These are phyloP conservation scores for Maudiozyma barnettii DNA, from an alignment of 805 yeast genomes.

Conservation along the genomic window DNA sequence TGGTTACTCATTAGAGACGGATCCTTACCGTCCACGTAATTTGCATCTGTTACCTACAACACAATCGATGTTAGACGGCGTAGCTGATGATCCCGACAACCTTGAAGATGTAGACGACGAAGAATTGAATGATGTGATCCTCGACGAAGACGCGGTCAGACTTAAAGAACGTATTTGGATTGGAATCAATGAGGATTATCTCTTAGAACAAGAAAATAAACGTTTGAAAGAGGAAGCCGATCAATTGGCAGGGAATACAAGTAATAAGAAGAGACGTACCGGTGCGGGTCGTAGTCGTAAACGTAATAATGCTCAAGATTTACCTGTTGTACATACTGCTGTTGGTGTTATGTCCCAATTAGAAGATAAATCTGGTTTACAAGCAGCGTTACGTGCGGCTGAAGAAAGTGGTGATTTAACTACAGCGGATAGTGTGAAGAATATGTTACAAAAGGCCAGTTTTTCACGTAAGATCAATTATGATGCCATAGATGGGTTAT, in stretches of 20 bases:
- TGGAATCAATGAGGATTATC: conserved; percentile 76
- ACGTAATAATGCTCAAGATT: conserved; percentile 17
- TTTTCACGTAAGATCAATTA: conserved; percentile 88
- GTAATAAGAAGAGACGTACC: conserved; percentile 38
- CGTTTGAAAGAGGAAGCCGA: conserved; percentile 81
- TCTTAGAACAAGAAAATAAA: conserved; percentile 77
- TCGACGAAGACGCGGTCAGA: conserved; percentile 59
- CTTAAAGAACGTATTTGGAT: conserved; percentile 84
- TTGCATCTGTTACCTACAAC: conserved; percentile 52
- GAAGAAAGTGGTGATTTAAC: conserved; percentile 33
- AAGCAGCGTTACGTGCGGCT: conserved; percentile 34
- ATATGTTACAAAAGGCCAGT: conserved; percentile 63
- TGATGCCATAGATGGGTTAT: conserved; percentile 55
- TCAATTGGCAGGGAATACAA: conserved; percentile 67
- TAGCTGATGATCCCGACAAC: conserved; percentile 52
- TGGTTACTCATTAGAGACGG: conserved; percentile 30
- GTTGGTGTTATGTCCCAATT: conserved; percentile 16
- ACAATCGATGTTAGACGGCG: conserved; percentile 38
- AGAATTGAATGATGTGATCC: conserved; percentile 52
- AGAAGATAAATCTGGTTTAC: conserved; percentile 27
- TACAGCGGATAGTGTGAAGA: conserved; percentile 73
- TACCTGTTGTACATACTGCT: conserved; percentile 15
- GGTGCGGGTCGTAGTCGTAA: conserved; percentile 11
- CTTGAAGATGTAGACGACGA: conserved; percentile 78
- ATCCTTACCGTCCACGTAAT: conserved; percentile 44